Conservation (phyloP, 257 asterid species). For the Osmanthus fragrans region DNA sequence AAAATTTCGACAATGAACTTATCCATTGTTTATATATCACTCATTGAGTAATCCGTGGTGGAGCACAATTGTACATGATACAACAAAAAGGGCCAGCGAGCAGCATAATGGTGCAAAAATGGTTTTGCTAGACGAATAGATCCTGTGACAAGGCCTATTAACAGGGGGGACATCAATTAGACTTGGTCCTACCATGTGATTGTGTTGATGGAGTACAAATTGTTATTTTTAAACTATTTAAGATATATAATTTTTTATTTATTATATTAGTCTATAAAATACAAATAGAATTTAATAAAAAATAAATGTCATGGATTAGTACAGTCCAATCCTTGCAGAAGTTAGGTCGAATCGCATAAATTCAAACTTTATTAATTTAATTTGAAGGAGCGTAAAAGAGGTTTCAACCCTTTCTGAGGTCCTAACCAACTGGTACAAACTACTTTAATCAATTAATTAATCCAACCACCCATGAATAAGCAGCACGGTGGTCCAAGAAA, state of each 20-base stretch:
- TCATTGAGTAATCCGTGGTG: neutral
- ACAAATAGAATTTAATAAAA: constrained; percentile 1
- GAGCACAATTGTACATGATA: no score
- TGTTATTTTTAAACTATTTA: no score
- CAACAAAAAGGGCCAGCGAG: no score
- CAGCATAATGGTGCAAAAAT: no score
- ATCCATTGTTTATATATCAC: neutral
- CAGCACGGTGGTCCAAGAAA: no score
- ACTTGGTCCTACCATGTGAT: no score
- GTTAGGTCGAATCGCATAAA: neutral
- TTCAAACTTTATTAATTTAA: neutral
- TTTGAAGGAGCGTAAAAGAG: neutral
- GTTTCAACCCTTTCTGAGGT: neutral
- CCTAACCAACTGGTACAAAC: neutral
- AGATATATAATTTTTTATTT: neutral
- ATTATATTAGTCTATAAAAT: neutral
- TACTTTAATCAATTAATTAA: constrained; percentile 3
- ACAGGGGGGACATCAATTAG: no score
- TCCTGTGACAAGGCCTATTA: no score
- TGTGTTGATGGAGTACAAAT: no score
- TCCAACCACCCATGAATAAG: neutral
- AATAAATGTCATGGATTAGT: neutral
- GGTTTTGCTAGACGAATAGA: no score
- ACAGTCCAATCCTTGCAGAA: neutral
- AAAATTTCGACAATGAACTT: no score